Conservation (phyloP, 179 eudicot genomes). For the Carnegiea gigantea region DNA sequence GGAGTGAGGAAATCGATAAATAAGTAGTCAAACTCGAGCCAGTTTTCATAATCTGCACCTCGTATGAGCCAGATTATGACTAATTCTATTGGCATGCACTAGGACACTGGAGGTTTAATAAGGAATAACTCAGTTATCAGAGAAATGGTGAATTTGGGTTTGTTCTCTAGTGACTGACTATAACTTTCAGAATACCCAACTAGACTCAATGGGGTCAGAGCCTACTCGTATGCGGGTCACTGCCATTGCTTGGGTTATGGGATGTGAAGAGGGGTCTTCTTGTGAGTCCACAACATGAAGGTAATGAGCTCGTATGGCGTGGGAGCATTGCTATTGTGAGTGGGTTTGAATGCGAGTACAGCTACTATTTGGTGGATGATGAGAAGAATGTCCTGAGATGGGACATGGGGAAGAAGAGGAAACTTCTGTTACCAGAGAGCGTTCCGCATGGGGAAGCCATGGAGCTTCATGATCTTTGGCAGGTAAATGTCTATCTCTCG, state of each 20-base stretch:
- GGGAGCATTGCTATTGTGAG: conserved; percentile 60
- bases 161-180: conserved; percentile 43
- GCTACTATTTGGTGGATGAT: conserved; percentile 89
- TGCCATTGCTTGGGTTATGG: conserved; percentile 83
- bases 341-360: conserved; percentile 71
- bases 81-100: conserved; percentile 18
- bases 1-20: not conserved
- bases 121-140: conserved; percentile 8
- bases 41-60: conserved; percentile 5
- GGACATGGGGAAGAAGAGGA: conserved; percentile 80
- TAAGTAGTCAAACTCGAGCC: not conserved
- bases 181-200: conserved; percentile 80
- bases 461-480: conserved; percentile 94
- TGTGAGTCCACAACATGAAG: conserved; percentile 65
- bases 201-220: conserved; percentile 93
- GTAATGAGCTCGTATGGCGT: conserved; percentile 80
- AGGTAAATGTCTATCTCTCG: conserved; percentile 44
- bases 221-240: conserved; percentile 83
- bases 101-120: conserved; percentile 16
- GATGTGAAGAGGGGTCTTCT: conserved; percentile 72
- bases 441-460: conserved; percentile 61
- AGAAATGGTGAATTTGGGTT: conserved; percentile 59
- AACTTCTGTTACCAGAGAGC: conserved; percentile 55
- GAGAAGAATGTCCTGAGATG: conserved; percentile 66
- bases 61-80: not conserved